A percentile compares a stretch with the other conserved stretches of the same genome.
These are phyloP conservation scores for Citeromyces nyonsensis DNA, from an alignment of 805 yeast genomes.

Conservation along the genomic window DNA sequence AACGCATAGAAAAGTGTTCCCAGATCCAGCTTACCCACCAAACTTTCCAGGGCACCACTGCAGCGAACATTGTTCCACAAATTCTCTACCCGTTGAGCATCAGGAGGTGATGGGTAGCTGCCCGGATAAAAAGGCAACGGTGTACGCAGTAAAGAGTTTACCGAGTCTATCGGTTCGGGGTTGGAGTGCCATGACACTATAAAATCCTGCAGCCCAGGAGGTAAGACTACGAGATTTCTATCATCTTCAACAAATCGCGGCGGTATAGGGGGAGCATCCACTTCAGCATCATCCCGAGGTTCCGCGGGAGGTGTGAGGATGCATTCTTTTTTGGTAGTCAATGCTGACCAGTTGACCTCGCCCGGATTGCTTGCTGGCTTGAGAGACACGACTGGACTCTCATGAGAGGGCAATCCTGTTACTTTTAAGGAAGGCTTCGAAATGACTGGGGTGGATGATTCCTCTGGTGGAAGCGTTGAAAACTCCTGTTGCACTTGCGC, in stretches of 20 bases:
- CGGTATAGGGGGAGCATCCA: no score
- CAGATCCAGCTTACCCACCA: slow-evolving; percentile 14
- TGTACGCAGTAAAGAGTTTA: no score
- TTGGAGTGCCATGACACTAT: slow-evolving; percentile 8
- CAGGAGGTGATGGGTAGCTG: slow-evolving; percentile 13
- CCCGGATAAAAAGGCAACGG: no score
- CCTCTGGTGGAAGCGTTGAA: no score
- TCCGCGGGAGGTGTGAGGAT: no score
- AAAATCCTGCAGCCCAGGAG: slow-evolving; percentile 17
- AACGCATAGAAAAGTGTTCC: slow-evolving; percentile 25
- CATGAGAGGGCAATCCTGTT: no score
- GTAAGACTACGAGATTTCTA: slow-evolving; percentile 14
- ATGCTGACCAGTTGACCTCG: not conserved
- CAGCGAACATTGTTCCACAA: slow-evolving; percentile 14
- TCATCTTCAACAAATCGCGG: slow-evolving; percentile 6
- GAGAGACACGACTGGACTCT: no score
- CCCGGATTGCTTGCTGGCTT: not conserved
- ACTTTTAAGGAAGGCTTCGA: no score
- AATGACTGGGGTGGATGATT: no score
- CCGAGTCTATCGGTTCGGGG: no score
- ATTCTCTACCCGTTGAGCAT: slow-evolving; percentile 15
- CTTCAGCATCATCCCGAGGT: no score
- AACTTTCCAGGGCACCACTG: slow-evolving; percentile 9
- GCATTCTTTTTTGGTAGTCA: not conserved
- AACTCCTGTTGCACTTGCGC: no score